A percentile compares a stretch with the other conserved stretches of the same genome.
These are phyloP conservation scores for Teratosphaeriaceae sp. DNA, from an alignment of 2,329 filamentous ascomycete species.

Conservation along the genomic window DNA sequence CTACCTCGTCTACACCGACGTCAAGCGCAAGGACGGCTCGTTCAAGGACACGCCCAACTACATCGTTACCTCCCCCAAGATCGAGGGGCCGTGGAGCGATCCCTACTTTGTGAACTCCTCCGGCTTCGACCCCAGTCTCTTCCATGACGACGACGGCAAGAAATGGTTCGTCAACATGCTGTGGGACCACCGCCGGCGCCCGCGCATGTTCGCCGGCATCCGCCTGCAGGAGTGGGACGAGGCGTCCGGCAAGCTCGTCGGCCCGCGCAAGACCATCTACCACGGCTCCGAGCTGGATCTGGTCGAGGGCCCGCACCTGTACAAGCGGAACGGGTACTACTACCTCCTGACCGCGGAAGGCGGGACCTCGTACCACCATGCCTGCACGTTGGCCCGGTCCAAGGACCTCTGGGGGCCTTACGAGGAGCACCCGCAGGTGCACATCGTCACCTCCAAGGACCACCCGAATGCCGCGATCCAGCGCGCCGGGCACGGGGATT, in stretches of 20 bases:
- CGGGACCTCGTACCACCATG: constrained; percentile 36
- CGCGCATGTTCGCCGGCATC: constrained; percentile 11
- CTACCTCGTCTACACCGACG: constrained; percentile 60
- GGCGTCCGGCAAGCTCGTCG: constrained; percentile 5
- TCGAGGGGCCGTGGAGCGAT: constrained; percentile 51
- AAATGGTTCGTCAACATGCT: constrained; percentile 11
- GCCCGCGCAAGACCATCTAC: constrained; percentile 8
- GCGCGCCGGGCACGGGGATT: constrained; percentile 1
- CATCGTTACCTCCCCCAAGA: constrained; percentile 44
- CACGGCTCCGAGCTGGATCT: constrained; percentile 3
- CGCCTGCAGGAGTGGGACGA: constrained; percentile 10
- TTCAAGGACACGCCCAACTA: constrained; percentile 61
- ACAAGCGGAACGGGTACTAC: constrained; percentile 30
- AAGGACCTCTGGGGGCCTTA: constrained; percentile 29
- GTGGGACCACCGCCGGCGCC: constrained; percentile 11
- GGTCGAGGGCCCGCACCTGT: constrained; percentile 31
- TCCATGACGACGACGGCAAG: constrained; percentile 3
- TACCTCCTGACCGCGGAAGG: constrained; percentile 32
- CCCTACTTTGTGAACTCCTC: constrained; percentile 52
- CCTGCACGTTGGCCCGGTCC: constrained; percentile 31
- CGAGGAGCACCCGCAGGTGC: constrained; percentile 16
- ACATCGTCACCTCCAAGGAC: constrained; percentile 15
- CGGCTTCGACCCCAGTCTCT: constrained; percentile 45
- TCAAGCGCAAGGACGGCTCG: constrained; percentile 60
- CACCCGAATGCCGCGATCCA: constrained; percentile 1